phyloP scores from a whole-genome alignment of 768 basidiomycete genomes.

The Calvatia gigantea region DNA sequence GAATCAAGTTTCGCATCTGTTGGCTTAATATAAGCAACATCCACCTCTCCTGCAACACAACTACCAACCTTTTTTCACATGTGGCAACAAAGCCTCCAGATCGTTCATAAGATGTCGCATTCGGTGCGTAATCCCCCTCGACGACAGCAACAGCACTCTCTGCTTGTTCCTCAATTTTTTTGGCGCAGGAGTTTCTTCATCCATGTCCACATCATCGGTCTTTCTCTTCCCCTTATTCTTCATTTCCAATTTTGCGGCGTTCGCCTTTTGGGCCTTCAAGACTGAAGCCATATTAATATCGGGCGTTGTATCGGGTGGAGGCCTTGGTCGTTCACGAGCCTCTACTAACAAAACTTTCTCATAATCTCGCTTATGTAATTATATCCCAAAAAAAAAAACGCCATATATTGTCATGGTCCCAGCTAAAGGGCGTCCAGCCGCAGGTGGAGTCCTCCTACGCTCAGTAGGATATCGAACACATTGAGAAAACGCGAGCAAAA shows the following conservation, averaged over 20 bases:
- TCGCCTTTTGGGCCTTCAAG: conserved; percentile 57
- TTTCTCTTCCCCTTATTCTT: conserved; percentile 66
- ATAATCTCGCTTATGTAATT: conserved; percentile 7
- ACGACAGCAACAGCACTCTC: conserved; percentile 88
- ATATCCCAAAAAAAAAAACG: neutral
- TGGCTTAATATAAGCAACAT: neutral
- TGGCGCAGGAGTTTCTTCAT: conserved; percentile 26
- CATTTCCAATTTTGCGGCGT: conserved; percentile 44
- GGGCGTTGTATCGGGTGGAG: conserved; percentile 3
- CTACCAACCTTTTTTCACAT: conserved; percentile 88
- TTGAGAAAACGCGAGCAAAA: conserved; percentile 5
- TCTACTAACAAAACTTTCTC: conserved; percentile 11
- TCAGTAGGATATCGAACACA: neutral
- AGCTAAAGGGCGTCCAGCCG: neutral
- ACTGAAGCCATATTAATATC: conserved; percentile 54
- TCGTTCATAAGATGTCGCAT: conserved; percentile 99
- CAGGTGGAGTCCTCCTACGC: neutral
- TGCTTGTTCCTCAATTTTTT: conserved; percentile 88
- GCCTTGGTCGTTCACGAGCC: neutral
- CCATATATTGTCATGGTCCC: neutral
- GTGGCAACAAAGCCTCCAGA: conserved; percentile 83
- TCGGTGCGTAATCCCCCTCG: conserved; percentile 90
- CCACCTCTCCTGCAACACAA: neutral
- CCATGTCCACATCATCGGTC: conserved; percentile 56
- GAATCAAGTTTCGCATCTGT: conserved; percentile 96